These are phyloP conservation scores for Oemleria cerasiformis DNA, from an alignment of 306 rosid species.

Conservation along the genomic window DNA sequence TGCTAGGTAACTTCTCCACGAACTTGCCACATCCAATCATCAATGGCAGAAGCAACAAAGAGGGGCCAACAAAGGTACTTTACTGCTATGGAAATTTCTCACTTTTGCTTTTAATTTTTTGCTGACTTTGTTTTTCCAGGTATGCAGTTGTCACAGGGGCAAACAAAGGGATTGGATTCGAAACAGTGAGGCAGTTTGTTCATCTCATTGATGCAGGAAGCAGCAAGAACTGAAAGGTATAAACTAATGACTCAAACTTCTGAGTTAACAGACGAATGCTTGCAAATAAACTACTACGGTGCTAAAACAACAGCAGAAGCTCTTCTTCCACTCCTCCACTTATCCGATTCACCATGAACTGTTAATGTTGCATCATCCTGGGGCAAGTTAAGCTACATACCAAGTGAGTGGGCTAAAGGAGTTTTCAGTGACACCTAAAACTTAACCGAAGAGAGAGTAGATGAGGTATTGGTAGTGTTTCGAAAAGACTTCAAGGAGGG, in stretches of 20 bases:
- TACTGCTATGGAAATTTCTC: background rate
- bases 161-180: slow-evolving; percentile 36
- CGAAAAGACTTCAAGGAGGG: slow-evolving; percentile 42
- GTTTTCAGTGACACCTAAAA: slow-evolving; percentile 37
- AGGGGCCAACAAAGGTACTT: background rate
- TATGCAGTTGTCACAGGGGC: slow-evolving; percentile 31
- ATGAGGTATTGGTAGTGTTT: slow-evolving; percentile 36
- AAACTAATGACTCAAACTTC: slow-evolving; percentile 20
- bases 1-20: too few species aligned
- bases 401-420: slow-evolving; percentile 38
- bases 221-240: slow-evolving; percentile 20
- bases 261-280: slow-evolving; percentile 37
- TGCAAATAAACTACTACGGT: slow-evolving; percentile 54
- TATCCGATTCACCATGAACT: slow-evolving; percentile 53
- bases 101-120: background rate
- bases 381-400: slow-evolving; percentile 37
- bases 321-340: slow-evolving; percentile 51
- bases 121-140: background rate
- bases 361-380: slow-evolving; percentile 42
- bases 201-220: slow-evolving; percentile 10
- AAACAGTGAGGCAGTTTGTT: slow-evolving; percentile 24
- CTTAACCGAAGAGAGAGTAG: slow-evolving; percentile 46
- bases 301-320: slow-evolving; percentile 37
- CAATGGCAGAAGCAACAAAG: background rate
- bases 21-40: too few species aligned